Evolutionary conservation across 78 protist genomes (phyloP), one percentile per base, ranked within the genome.

Genomic region (Bodo saltans): DNA sequence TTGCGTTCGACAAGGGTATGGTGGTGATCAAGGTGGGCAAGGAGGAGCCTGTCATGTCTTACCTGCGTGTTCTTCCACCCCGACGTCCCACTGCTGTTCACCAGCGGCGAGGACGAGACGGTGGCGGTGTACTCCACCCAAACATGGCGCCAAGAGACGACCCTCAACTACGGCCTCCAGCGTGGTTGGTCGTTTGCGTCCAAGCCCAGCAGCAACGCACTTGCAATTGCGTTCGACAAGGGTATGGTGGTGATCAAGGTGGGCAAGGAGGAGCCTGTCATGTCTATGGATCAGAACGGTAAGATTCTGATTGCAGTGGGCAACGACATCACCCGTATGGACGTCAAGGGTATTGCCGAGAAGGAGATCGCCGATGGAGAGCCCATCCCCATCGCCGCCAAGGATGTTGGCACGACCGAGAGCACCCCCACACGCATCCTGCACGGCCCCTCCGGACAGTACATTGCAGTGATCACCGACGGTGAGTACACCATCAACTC

Each of bases 401-500:
- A 96, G 85, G 98, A 96, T 85, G 84, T 98, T 21, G 98, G 97
- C 40, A 90, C 80, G 53, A 88, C 93, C 87, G 99, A 97, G 78
- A 70, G 87, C 8, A 82, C 76, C 42, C 98, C 98, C 11, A 94
- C 88, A 72, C 25, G 42, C 1, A 79, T 98, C 42, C 21, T 27
- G 73, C 98, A 95, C 86, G 88, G 84, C 70, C 91, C 97, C 35
- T 95, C 91, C 74, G 99, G 98, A 35, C 88, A 97, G n/a, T 92
- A 90, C 41, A 96, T 95, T 8, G 92, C 90, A 23, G 98, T 96
- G 28, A 84, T 91, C 78, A 98, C 98, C 71, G 99, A 98, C 68
- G 99, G 98, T 38, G 99, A 97, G 69, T 97, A 90, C 82, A 93
- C 92, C 80, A 90, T 98, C 78, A 93, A 97, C 92, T 95, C 99